A percentile compares a stretch with the other conserved stretches of the same genome.
These are phyloP conservation scores for Blastocrithidia nonstop DNA, from an alignment of 208 protist genomes.

Conservation along the genomic window DNA sequence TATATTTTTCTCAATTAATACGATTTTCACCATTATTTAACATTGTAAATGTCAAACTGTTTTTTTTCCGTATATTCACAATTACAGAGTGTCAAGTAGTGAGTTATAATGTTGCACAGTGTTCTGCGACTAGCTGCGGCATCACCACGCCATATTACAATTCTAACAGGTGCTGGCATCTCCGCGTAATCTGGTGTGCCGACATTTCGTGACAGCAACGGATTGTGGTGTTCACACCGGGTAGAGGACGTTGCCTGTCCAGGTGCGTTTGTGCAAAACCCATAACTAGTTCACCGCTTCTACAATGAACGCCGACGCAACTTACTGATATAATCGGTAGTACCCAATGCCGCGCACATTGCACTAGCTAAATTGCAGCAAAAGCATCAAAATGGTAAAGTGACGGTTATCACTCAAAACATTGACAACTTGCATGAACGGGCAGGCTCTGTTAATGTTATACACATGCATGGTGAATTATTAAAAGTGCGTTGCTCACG, in stretches of 20 bases:
- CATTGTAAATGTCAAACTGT: constrained; percentile 1
- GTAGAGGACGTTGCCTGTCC: constrained; percentile 53
- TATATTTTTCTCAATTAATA: background rate
- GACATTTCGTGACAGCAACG: constrained; percentile 36
- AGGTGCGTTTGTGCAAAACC: constrained; percentile 22
- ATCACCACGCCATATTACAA: constrained; percentile 17
- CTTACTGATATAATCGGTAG: constrained; percentile 12
- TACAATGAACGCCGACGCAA: constrained; percentile 39
- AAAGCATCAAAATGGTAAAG: constrained; percentile 16
- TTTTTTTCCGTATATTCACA: constrained; percentile 1
- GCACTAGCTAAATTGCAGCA: constrained; percentile 31
- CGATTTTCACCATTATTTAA: background rate
- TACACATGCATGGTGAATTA: constrained; percentile 79
- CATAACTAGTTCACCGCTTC: constrained; percentile 40
- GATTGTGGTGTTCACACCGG: constrained; percentile 58
- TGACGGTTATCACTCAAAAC: constrained; percentile 60
- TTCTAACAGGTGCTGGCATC: constrained; percentile 65
- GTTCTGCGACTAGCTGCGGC: background rate
- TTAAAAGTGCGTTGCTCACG: constrained; percentile 37
- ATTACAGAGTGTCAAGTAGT: background rate
- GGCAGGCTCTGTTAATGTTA: constrained; percentile 27
- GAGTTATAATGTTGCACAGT: no score
- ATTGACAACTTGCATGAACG: constrained; percentile 67
- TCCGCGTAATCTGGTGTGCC: constrained; percentile 54
- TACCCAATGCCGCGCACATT: constrained; percentile 34